Conservation (phyloP, 2,329 filamentous ascomycete species). For the Aspergillus ibericus region DNA sequence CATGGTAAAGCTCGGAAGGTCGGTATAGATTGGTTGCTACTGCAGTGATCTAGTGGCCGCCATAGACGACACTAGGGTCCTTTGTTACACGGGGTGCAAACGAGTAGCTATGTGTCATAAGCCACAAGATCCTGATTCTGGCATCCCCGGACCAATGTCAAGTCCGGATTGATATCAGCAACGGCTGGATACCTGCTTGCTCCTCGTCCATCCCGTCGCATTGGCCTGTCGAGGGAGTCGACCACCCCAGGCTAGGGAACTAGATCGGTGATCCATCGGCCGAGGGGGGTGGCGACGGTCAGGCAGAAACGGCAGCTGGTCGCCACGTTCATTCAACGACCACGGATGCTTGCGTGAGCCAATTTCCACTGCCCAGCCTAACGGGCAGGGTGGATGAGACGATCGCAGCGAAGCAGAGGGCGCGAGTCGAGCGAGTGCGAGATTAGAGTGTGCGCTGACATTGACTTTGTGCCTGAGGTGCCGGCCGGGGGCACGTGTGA, state of each 20-base stretch:
- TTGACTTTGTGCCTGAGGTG: constrained; percentile 1
- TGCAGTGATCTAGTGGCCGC: background rate
- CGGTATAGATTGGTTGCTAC: background rate
- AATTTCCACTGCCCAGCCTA: background rate
- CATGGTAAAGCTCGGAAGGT: background rate
- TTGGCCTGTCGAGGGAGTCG: background rate
- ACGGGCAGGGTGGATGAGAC: background rate
- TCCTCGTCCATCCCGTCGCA: background rate
- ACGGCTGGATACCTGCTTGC: too few relatives aligned
- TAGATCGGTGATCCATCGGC: constrained; percentile 1
- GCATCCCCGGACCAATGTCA: background rate
- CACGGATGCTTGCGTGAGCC: constrained; percentile 6
- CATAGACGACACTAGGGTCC: background rate
- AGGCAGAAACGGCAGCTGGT: constrained; percentile 2
- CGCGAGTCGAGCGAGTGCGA: background rate
- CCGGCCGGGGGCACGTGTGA: constrained; percentile 2
- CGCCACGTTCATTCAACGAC: background rate
- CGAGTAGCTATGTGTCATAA: background rate
- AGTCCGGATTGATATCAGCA: too few relatives aligned
- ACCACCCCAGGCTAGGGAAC: background rate
- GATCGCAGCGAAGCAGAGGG: background rate
- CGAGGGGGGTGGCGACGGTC: constrained; percentile 2
- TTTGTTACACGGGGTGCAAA: background rate
- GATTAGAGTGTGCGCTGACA: background rate
- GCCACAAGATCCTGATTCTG: background rate